Conservation (phyloP, 176 grass and related monocot genomes). For the Carex myosuroides region DNA sequence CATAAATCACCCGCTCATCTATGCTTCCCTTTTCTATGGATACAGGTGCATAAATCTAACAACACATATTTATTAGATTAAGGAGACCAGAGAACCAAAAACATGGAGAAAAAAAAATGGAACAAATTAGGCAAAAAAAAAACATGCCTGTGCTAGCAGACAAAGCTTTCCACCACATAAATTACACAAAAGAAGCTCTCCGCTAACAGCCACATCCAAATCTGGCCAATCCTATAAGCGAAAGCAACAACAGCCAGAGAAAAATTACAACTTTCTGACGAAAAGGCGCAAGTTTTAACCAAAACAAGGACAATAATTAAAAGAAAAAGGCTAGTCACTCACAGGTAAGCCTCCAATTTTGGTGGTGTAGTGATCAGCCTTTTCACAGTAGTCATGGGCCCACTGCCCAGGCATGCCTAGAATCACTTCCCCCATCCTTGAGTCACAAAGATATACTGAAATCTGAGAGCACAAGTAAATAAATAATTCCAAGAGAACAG, state of each 20-base stretch:
- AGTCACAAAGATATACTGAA: background rate
- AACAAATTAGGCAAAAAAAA: background rate
- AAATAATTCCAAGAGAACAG: background rate
- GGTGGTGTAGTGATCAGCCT: conserved; percentile 85
- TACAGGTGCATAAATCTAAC: conserved; percentile 71
- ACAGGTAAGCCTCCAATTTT: conserved; percentile 85
- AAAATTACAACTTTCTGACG: background rate
- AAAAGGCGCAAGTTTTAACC: background rate
- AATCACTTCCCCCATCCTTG: conserved; percentile 45
- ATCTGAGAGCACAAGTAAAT: background rate
- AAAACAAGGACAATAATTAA: background rate
- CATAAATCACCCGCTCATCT: conserved; percentile 60
- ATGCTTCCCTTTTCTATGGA: conserved; percentile 31
- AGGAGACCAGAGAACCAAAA: background rate
- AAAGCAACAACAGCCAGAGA: conserved; percentile 9
- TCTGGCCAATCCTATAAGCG: conserved; percentile 61
- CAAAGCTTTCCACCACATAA: conserved; percentile 56
- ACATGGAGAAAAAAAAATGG: background rate
- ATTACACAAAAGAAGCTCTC: conserved; percentile 42
- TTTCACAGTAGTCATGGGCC: conserved; percentile 68
- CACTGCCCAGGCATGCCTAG: conserved; percentile 76
- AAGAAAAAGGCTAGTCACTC: background rate
- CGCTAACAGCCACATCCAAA: conserved; percentile 24
- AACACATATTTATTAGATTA: background rate
- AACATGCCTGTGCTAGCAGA: conserved; percentile 75